These are phyloP conservation scores for Ascochyta fabae DNA, from an alignment of 2,329 filamentous ascomycete genomes.

Conservation along the genomic window DNA sequence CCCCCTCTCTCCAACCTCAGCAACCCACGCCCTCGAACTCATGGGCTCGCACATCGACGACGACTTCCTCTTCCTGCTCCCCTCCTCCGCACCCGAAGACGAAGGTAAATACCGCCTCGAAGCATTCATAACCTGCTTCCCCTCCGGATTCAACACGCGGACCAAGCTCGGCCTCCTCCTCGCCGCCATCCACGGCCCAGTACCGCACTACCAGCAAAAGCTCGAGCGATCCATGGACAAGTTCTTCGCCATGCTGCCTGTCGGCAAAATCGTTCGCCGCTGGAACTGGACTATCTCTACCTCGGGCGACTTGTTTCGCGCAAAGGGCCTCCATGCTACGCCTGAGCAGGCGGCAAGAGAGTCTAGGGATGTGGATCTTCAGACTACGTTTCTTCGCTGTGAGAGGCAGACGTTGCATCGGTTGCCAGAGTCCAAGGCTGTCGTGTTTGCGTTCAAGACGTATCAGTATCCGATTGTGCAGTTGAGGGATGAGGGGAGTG, in stretches of 20 bases:
- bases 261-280: slow-evolving; percentile 62
- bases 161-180: slow-evolving; percentile 61
- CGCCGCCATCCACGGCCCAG: slow-evolving; percentile 63
- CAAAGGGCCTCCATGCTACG: slow-evolving; percentile 53
- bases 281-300: slow-evolving; percentile 62
- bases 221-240: slow-evolving; percentile 67
- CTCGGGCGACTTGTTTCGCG: slow-evolving; percentile 48
- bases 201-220: slow-evolving; percentile 64
- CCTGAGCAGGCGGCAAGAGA: slow-evolving; percentile 44
- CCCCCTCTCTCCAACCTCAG: slow-evolving; percentile 47
- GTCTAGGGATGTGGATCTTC: slow-evolving; percentile 48
- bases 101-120: slow-evolving; percentile 60
- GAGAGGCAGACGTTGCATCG: slow-evolving; percentile 69
- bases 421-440: slow-evolving; percentile 58
- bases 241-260: slow-evolving; percentile 62
- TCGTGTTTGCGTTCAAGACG: slow-evolving; percentile 69
- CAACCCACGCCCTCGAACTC: slow-evolving; percentile 53
- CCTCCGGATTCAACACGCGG: slow-evolving; percentile 64
- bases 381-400: slow-evolving; percentile 57
- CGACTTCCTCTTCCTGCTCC: slow-evolving; percentile 66
- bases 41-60: slow-evolving; percentile 63
- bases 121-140: slow-evolving; percentile 64
- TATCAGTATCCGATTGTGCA: slow-evolving; percentile 64
- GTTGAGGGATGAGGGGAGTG: slow-evolving; percentile 63
- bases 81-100: slow-evolving; percentile 37